phyloP scores from a whole-genome alignment of 2,329 filamentous ascomycete genomes.

The Pseudogymnoascus sp. region DNA sequence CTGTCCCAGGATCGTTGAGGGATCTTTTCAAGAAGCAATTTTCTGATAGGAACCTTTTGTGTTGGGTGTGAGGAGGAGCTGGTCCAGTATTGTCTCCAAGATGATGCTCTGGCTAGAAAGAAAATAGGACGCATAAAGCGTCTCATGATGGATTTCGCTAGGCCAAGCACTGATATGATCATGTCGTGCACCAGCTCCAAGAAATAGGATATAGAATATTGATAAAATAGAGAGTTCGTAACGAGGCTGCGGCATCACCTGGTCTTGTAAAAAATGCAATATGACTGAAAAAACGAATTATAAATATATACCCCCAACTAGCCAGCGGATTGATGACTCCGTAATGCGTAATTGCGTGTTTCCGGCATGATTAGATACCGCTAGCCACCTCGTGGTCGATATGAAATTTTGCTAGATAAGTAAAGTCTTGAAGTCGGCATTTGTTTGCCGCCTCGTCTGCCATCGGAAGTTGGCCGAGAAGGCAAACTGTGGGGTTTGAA shows the following conservation, averaged over 20 bases:
- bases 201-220: not conserved
- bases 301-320: not conserved
- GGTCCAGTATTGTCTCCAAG: conserved; percentile 4
- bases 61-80: not conserved
- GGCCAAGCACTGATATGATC: conserved; percentile 1
- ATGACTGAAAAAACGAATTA: not conserved
- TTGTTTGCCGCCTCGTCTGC: conserved; percentile 1
- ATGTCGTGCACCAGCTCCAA: not conserved
- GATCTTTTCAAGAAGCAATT: not conserved
- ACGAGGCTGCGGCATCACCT: not conserved
- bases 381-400: not conserved
- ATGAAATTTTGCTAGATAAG: not conserved
- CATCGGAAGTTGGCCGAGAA: conserved; percentile 9
- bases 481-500: not conserved
- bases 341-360: not conserved
- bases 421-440: not conserved
- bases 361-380: not conserved
- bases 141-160: conserved; percentile 4
- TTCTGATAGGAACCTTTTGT: not conserved
- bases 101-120: conserved; percentile 1
- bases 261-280: not conserved
- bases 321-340: not conserved
- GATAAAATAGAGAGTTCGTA: not conserved
- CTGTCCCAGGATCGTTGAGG: conserved; percentile 35
- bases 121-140: conserved; percentile 5